Evolutionary conservation across 2,329 filamentous ascomycete genomes (phyloP), one percentile per base, ranked within the genome.

Genomic region (Ophiognomonia clavigignenti-juglandacearum): DNA sequence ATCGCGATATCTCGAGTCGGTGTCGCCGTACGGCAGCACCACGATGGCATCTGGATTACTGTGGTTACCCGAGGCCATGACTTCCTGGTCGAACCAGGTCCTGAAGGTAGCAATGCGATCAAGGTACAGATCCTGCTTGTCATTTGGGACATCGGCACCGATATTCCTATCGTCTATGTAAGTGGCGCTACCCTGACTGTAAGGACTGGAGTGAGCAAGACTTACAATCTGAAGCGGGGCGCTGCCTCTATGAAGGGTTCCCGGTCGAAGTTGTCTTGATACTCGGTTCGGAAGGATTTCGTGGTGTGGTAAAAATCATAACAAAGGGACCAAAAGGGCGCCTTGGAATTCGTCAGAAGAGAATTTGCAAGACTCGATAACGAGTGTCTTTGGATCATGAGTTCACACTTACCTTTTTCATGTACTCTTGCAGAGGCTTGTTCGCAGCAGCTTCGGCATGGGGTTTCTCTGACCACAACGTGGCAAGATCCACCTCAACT

Each of bases 261-360:
- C 10, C 32, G 29, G 22, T 31, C 42, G 23, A 45, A 42, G 3
- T n/a, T 35, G 19, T 49, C 42, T 13, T 14, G 22, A 6, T 51
- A 51, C 9, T 45, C 45, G 10, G 34, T 24, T 13, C 42, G 47
- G 27, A 51, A 51, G 2, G 42, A 9, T 10, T 45, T 43, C 6
- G 13, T 34, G 24, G 16, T 11, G 9, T 43, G 45, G 19, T 45
- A 45, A 13, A 32, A 48, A 7, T 51, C 49, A 26, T 43, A 44
- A 8, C 41, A 45, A 10, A 51, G 40, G 8, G 49, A 51, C 46
- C 37, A 45, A 19, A 45, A 42, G 2, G 49, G 49, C 8, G 49
- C 49, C 49, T 51, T 5, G 6, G 7, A 24, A 29, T 7, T 27
- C 3, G 23, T 42, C 18, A 48, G 23, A 16, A 5, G n/a, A n/a